Conservation (phyloP, 164 flowering plant species). For the Vitis rotundifolia region DNA sequence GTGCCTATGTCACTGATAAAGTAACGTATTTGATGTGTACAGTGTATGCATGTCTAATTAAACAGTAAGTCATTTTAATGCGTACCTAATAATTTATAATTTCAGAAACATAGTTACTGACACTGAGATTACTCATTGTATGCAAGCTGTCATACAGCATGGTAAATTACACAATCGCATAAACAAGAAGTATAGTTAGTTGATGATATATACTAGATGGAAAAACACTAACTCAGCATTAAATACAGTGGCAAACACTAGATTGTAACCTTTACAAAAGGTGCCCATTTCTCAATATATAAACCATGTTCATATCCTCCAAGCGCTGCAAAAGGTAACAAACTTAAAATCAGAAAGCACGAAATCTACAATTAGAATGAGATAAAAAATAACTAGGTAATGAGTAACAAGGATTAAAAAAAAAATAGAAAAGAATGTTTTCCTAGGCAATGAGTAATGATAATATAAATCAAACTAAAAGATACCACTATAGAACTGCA, state of each 20-base stretch:
- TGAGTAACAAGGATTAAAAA: too few species aligned
- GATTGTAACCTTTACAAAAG: conserved; percentile 75
- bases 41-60: not conserved
- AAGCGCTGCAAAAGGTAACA: conserved; percentile 57
- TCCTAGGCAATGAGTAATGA: too few species aligned
- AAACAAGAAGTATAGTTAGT: not conserved
- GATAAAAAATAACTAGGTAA: too few species aligned
- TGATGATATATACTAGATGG: not conserved
- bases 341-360: not conserved
- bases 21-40: not conserved
- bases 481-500: too few species aligned
- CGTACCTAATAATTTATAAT: not conserved
- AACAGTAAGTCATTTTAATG: not conserved
- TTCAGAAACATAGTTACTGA: not conserved
- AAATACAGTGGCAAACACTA: not conserved
- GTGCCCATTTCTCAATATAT: conserved; percentile 95
- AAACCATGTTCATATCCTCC: conserved; percentile 86
- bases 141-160: not conserved
- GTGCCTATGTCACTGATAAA: too few species aligned
- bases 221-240: not conserved
- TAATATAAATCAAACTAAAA: too few species aligned
- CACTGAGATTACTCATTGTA: not conserved
- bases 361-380: too few species aligned
- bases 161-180: not conserved
- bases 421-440: too few species aligned